These are phyloP conservation scores for Cladorrhinum samala DNA, from an alignment of 495 filamentous ascomycete species.

Conservation along the genomic window DNA sequence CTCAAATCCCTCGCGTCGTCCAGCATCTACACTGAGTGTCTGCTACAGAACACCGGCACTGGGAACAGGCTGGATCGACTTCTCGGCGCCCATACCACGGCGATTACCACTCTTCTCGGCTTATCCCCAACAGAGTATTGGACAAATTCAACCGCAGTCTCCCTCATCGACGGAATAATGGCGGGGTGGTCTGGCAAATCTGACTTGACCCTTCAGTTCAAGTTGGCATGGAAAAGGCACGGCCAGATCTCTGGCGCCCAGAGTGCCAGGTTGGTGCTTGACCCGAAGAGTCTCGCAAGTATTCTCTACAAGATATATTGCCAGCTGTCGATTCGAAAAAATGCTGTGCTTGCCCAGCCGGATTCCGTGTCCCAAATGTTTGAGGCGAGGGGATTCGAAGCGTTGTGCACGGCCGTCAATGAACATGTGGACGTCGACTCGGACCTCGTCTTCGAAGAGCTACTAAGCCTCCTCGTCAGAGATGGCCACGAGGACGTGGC, in stretches of 20 bases:
- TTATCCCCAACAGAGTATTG: slow-evolving; percentile 44
- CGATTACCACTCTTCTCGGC: slow-evolving; percentile 42
- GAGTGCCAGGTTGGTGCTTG: slow-evolving; percentile 10
- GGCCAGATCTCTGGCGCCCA: slow-evolving; percentile 9
- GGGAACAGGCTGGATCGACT: slow-evolving; percentile 25
- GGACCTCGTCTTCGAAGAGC: background rate
- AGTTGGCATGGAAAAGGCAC: slow-evolving; percentile 22
- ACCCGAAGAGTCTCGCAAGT: slow-evolving; percentile 5
- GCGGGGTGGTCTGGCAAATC: background rate
- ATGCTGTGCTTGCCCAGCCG: background rate
- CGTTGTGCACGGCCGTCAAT: background rate
- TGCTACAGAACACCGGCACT: slow-evolving; percentile 17
- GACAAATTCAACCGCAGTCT: slow-evolving; percentile 38
- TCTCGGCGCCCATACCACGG: slow-evolving; percentile 39
- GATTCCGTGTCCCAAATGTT: slow-evolving; percentile 3
- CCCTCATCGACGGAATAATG: slow-evolving; percentile 25
- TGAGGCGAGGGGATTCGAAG: slow-evolving; percentile 6
- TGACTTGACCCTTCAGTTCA: slow-evolving; percentile 15
- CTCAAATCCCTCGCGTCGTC: slow-evolving; percentile 34
- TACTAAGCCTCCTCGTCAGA: background rate
- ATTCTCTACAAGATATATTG: background rate
- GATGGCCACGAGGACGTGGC: background rate
- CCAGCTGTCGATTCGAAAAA: background rate
- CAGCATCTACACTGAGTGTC: slow-evolving; percentile 41
- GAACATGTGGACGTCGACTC: background rate